Conservation (phyloP, 2,329 filamentous ascomycete genomes). For the Podosphaera fusca region DNA sequence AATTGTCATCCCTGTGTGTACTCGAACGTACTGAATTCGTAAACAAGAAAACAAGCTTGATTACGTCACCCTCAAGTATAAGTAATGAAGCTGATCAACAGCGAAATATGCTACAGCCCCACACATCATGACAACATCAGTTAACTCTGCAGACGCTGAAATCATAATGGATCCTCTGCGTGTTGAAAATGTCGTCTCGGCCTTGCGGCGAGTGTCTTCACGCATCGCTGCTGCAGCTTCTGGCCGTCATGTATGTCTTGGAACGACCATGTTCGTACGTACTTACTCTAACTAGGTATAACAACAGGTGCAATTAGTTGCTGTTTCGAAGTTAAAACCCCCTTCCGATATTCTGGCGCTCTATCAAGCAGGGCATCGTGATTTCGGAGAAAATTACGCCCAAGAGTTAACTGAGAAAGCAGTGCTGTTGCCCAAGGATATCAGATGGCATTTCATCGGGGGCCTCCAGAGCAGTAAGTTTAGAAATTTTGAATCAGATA, state of each 20-base stretch:
- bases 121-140: neutral
- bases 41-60: too few relatives aligned
- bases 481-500: neutral
- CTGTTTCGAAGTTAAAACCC: slow-evolving; percentile 91
- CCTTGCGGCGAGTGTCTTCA: slow-evolving; percentile 35
- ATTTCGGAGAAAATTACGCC: slow-evolving; percentile 95
- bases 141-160: slow-evolving; percentile 1
- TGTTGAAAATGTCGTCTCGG: slow-evolving; percentile 36
- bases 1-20: too few relatives aligned
- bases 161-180: slow-evolving; percentile 41
- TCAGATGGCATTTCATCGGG: slow-evolving; percentile 94
- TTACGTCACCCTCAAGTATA: too few relatives aligned
- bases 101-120: too few relatives aligned
- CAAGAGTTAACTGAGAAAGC: slow-evolving; percentile 80
- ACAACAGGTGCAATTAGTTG: slow-evolving; percentile 56
- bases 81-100: too few relatives aligned
- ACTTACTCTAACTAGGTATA: slow-evolving; percentile 1
- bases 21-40: too few relatives aligned
- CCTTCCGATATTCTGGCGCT: slow-evolving; percentile 75
- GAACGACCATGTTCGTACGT: neutral
- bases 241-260: slow-evolving; percentile 27
- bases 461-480: slow-evolving; percentile 52
- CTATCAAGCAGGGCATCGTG: slow-evolving; percentile 39
- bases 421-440: slow-evolving; percentile 46
- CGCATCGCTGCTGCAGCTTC: slow-evolving; percentile 30